phyloP scores from a whole-genome alignment of 2,329 filamentous ascomycete species.

The Nemania abortiva region DNA sequence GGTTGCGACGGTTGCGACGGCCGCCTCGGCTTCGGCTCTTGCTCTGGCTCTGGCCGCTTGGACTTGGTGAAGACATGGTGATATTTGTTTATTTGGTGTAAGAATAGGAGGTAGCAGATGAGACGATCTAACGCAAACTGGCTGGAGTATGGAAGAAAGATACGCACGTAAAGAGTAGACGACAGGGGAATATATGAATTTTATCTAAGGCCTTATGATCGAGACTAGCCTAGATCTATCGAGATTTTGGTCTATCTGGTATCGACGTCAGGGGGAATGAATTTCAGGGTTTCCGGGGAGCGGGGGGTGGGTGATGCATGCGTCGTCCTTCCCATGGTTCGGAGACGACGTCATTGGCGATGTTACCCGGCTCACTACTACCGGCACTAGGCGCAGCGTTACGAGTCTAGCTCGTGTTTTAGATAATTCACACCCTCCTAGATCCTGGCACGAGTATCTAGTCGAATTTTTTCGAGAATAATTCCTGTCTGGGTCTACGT shows the following conservation, averaged over 20 bases:
- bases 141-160: not conserved
- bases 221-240: constrained; percentile 1
- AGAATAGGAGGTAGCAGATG: constrained; percentile 2
- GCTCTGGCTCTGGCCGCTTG: constrained; percentile 43
- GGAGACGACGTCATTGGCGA: constrained; percentile 35
- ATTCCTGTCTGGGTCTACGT: not conserved
- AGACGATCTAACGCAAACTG: not conserved
- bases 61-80: constrained; percentile 47
- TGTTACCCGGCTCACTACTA: constrained; percentile 11
- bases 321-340: constrained; percentile 1
- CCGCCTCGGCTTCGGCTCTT: constrained; percentile 42
- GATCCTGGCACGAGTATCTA: not conserved
- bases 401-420: constrained; percentile 2
- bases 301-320: constrained; percentile 15
- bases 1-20: constrained; percentile 47
- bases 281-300: constrained; percentile 24
- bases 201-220: not conserved
- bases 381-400: not conserved
- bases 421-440: constrained; percentile 5
- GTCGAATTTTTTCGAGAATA: not conserved
- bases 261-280: constrained; percentile 28
- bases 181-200: not conserved
- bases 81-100: constrained; percentile 3
- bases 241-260: constrained; percentile 9
- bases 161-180: not conserved